phyloP scores from a whole-genome alignment of 2,329 filamentous ascomycete species.

The Fusarium luffae region DNA sequence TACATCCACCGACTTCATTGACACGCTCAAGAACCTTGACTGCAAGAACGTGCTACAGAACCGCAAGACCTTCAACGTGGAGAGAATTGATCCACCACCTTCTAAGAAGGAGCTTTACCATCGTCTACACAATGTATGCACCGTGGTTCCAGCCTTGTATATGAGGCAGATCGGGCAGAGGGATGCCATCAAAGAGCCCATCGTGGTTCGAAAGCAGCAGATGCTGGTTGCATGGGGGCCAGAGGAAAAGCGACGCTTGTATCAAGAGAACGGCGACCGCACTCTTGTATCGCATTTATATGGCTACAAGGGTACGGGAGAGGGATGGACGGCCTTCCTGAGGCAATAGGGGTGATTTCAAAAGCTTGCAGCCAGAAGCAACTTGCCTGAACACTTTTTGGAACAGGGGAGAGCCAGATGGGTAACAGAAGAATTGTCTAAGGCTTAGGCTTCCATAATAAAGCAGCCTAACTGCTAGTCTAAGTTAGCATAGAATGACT shows the following conservation, averaged over 20 bases:
- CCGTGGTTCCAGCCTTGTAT: constrained; percentile 51
- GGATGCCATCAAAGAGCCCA: constrained; percentile 49
- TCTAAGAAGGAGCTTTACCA: constrained; percentile 48
- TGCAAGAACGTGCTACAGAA: constrained; percentile 54
- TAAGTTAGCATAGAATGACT: too few species aligned
- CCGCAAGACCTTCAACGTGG: constrained; percentile 50
- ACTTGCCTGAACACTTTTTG: too few species aligned
- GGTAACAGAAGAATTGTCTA: too few species aligned
- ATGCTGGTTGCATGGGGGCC: constrained; percentile 55
- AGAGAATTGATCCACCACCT: constrained; percentile 49
- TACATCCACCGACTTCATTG: constrained; percentile 47
- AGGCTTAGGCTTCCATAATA: too few species aligned
- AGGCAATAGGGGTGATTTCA: not conserved
- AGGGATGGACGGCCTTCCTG: constrained; percentile 30
- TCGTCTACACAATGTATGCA: constrained; percentile 50
- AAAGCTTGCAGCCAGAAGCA: too few species aligned
- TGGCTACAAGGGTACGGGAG: constrained; percentile 29
- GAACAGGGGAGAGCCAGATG: too few species aligned
- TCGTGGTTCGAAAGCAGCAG: constrained; percentile 52
- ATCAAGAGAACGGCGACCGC: constrained; percentile 44
- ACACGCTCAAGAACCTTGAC: constrained; percentile 48
- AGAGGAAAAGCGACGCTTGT: constrained; percentile 46
- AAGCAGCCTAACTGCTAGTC: too few species aligned
- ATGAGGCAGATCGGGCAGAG: constrained; percentile 52
- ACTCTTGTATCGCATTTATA: constrained; percentile 49